Conservation (phyloP, 2,329 filamentous ascomycete species). For the Aspergillus fischeri region DNA sequence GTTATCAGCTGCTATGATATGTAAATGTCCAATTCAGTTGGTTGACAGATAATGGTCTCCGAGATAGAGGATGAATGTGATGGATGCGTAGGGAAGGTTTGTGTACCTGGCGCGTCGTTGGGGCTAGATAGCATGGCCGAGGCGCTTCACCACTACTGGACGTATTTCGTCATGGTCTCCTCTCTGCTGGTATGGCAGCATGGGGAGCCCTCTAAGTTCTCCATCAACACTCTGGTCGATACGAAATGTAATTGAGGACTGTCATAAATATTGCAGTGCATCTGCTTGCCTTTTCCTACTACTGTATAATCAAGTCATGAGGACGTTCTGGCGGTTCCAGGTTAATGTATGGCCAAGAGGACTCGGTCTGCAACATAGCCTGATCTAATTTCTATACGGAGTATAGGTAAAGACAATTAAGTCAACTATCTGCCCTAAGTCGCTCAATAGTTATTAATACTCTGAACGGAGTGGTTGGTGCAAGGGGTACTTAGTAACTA, state of each 20-base stretch:
- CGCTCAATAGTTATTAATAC: no score
- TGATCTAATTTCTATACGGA: neutral
- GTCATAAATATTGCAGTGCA: neutral
- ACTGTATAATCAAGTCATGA: neutral
- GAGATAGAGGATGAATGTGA: neutral
- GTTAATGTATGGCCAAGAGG: neutral
- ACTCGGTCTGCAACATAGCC: neutral
- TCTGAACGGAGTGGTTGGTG: neutral
- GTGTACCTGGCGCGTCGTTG: neutral
- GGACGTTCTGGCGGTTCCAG: neutral
- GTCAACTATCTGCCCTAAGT: neutral
- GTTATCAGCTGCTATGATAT: neutral
- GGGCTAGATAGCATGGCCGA: neutral
- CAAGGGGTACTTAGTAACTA: neutral
- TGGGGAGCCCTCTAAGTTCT: neutral
- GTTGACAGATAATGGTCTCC: neutral
- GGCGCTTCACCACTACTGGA: neutral
- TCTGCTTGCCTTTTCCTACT: neutral
- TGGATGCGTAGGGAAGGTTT: neutral
- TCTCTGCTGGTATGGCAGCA: neutral
- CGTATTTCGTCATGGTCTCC: neutral
- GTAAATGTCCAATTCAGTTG: neutral
- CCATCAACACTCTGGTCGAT: neutral
- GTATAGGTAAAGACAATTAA: neutral
- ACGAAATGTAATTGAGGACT: neutral